Evolutionary conservation across 768 basidiomycete genomes (phyloP).

Genomic region (Naganishia randhawae): DNA sequence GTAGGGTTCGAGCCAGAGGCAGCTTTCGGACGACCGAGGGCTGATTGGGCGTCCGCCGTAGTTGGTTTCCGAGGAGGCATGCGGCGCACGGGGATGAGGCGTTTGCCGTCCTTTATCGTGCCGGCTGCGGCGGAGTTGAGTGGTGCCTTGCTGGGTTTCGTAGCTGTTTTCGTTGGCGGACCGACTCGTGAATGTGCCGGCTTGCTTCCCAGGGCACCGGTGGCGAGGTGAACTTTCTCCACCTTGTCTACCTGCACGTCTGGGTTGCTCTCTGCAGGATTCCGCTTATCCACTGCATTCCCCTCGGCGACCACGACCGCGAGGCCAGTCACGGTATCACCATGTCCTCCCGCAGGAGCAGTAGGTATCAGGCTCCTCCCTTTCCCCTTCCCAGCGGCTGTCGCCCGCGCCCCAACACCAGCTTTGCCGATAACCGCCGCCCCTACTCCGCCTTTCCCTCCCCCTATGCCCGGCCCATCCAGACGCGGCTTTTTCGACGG

Average conservation of each 20-base stretch:
- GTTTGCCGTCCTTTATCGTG: not conserved
- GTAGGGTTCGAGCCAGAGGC: slow-evolving; percentile 15
- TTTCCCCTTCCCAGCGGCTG: not conserved
- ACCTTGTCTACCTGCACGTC: too few relatives aligned
- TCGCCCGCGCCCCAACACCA: not conserved
- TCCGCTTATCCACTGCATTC: too few relatives aligned
- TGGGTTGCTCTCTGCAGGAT: too few relatives aligned
- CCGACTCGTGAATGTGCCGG: too few relatives aligned
- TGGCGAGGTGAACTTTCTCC: too few relatives aligned
- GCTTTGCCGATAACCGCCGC: not conserved
- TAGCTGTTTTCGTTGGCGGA: not conserved
- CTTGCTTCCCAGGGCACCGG: too few relatives aligned
- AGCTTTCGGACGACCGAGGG: not conserved
- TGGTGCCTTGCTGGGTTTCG: not conserved
- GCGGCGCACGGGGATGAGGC: slow-evolving; percentile 1
- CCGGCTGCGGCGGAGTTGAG: not conserved
- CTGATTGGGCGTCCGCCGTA: not conserved
- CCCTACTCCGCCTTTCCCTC: not conserved
- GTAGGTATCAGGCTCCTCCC: not conserved
- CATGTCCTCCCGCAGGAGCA: not conserved
- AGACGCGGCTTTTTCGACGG: slow-evolving; percentile 9
- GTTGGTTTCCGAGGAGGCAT: slow-evolving; percentile 4
- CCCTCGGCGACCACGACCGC: not conserved
- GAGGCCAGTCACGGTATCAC: too few relatives aligned
- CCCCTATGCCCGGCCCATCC: not conserved